These are phyloP conservation scores for Cetradonia linearis DNA, from an alignment of 495 filamentous ascomycete species.

Conservation along the genomic window DNA sequence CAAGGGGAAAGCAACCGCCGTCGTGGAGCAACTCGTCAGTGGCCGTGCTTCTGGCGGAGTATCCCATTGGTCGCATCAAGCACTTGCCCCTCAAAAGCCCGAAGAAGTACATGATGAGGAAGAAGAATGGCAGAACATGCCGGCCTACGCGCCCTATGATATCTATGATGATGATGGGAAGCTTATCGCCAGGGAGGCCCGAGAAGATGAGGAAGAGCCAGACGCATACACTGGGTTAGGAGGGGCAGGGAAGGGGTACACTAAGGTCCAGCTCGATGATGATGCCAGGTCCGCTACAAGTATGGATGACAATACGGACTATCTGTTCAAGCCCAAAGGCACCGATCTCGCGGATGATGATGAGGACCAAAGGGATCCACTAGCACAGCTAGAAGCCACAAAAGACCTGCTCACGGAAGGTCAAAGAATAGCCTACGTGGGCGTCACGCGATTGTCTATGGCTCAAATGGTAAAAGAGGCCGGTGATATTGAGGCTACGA, in stretches of 20 bases:
- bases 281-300: constrained; percentile 88
- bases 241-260: constrained; percentile 90
- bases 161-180: constrained; percentile 90
- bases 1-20: background rate
- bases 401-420: constrained; percentile 92
- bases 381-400: constrained; percentile 88
- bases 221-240: constrained; percentile 66
- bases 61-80: constrained; percentile 91
- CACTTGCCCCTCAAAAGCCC: constrained; percentile 48
- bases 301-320: constrained; percentile 94
- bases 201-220: constrained; percentile 59
- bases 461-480: constrained; percentile 62
- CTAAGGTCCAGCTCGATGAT: constrained; percentile 83
- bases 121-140: constrained; percentile 84
- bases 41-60: constrained; percentile 29
- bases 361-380: constrained; percentile 57
- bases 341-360: constrained; percentile 57
- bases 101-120: constrained; percentile 46
- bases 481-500: constrained; percentile 42
- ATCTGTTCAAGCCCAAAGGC: constrained; percentile 69
- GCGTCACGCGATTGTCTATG: constrained; percentile 69
- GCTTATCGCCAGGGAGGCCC: constrained; percentile 68
- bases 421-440: constrained; percentile 93
- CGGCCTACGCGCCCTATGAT: constrained; percentile 80
- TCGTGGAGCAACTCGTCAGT: constrained; percentile 17